phyloP scores from a whole-genome alignment of 2,329 filamentous ascomycete genomes.

The Cryphonectria nitschkei region DNA sequence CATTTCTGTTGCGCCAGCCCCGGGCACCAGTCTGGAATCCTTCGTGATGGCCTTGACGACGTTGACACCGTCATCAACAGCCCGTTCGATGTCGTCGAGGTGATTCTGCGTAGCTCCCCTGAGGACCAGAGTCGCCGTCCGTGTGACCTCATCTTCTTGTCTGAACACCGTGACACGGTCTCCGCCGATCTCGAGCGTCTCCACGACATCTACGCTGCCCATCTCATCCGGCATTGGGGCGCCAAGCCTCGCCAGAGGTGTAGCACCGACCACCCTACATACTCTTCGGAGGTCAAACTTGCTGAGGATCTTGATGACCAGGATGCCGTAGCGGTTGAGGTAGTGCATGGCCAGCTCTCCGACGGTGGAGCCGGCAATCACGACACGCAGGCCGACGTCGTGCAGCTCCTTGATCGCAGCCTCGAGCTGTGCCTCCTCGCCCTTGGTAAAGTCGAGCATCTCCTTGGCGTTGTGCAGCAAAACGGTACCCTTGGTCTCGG shows the following conservation, averaged over 20 bases:
- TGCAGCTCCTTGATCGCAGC: slow-evolving; percentile 91
- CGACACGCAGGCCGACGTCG: slow-evolving; percentile 88
- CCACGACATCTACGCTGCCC: slow-evolving; percentile 91
- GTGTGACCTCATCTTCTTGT: slow-evolving; percentile 89
- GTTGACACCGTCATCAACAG: slow-evolving; percentile 97
- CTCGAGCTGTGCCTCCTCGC: slow-evolving; percentile 92
- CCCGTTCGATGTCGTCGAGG: slow-evolving; percentile 93
- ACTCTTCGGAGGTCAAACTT: slow-evolving; percentile 96
- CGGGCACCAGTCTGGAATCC: slow-evolving; percentile 87
- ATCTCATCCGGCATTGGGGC: slow-evolving; percentile 99
- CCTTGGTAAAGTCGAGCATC: slow-evolving; percentile 98
- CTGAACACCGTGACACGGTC: slow-evolving; percentile 98
- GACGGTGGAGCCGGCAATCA: slow-evolving; percentile 90
- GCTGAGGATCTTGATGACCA: slow-evolving; percentile 94
- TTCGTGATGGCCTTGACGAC: slow-evolving; percentile 98
- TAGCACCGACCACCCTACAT: slow-evolving; percentile 95
- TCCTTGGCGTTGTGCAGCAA: slow-evolving; percentile 96
- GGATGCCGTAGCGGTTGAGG: slow-evolving; percentile 94
- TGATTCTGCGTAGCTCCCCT: slow-evolving; percentile 97
- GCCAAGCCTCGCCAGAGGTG: slow-evolving; percentile 91
- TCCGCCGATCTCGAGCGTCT: slow-evolving; percentile 96
- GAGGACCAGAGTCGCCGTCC: slow-evolving; percentile 92
- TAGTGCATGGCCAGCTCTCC: slow-evolving; percentile 97
- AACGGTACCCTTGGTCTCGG: slow-evolving; percentile 98
- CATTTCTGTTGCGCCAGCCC: slow-evolving; percentile 92